These are phyloP conservation scores for Oenanthe sinensis DNA, from an alignment of 129 eudicot species.

Conservation along the genomic window DNA sequence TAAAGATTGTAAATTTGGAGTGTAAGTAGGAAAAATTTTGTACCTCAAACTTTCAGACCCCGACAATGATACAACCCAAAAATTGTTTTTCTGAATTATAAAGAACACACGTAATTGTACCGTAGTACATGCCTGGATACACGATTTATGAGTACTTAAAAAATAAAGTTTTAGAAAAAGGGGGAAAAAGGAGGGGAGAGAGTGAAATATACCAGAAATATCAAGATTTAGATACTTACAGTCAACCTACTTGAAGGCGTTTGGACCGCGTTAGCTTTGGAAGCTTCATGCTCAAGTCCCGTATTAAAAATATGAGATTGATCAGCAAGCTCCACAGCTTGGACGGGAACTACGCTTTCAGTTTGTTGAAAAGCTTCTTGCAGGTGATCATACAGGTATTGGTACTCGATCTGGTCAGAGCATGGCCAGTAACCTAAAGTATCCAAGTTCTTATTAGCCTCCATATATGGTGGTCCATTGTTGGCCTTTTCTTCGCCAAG, in stretches of 20 bases:
- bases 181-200: neutral
- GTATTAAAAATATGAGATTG: neutral
- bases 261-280: neutral
- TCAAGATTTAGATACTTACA: conserved; percentile 3
- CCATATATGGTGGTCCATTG: neutral
- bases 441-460: neutral
- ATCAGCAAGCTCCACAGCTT: neutral
- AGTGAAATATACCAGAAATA: neutral
- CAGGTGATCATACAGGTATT: neutral
- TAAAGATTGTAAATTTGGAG: neutral
- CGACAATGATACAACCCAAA: neutral
- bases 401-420: neutral
- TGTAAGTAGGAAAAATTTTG: neutral
- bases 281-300: conserved; percentile 5
- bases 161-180: neutral
- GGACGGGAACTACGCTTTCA: neutral
- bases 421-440: neutral
- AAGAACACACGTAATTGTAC: neutral
- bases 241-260: neutral
- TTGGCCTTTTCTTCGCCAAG: neutral
- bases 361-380: neutral
- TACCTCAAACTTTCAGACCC: conserved; percentile 3
- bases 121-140: neutral
- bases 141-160: neutral
- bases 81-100: neutral